Percentiles rank a stretch among this genome's conserved stretches.
Conservation (phyloP, 106 monocot species). For the Triglochin maritima region DNA sequence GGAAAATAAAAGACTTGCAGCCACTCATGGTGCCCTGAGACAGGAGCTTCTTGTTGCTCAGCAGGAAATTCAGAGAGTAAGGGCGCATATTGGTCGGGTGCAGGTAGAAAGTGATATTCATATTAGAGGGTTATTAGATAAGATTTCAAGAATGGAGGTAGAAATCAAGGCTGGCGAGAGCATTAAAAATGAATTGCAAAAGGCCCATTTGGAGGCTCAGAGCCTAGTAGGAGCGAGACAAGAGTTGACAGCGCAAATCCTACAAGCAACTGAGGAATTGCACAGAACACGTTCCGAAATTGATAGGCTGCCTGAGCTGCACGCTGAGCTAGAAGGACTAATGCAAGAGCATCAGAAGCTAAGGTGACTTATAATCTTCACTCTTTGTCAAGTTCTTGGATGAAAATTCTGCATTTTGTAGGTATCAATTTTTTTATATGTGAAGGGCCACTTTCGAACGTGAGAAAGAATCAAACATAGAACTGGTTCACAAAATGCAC, state of each 20-base stretch:
- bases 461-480: conserved; percentile 65
- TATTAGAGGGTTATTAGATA: conserved; percentile 49
- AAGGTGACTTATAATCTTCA: conserved; percentile 28
- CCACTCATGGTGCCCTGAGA: conserved; percentile 50
- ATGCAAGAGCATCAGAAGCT: conserved; percentile 71
- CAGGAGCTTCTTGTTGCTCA: conserved; percentile 43
- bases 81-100: conserved; percentile 30
- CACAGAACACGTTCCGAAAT: conserved; percentile 22
- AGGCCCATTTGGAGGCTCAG: conserved; percentile 53
- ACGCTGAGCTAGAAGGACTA: conserved; percentile 47
- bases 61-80: conserved; percentile 48
- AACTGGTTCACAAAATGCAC: conserved; percentile 67
- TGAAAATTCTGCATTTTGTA: neutral
- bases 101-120: conserved; percentile 47
- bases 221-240: conserved; percentile 31
- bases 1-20: conserved; percentile 63
- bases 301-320: conserved; percentile 44
- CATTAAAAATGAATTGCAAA: conserved; percentile 48
- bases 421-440: neutral
- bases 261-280: conserved; percentile 35
- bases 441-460: conserved; percentile 46
- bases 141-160: conserved; percentile 47
- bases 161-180: conserved; percentile 47
- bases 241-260: conserved; percentile 45
- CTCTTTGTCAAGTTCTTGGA: neutral